Conservation (phyloP, 768 basidiomycete genomes). For the Mycena pura region DNA sequence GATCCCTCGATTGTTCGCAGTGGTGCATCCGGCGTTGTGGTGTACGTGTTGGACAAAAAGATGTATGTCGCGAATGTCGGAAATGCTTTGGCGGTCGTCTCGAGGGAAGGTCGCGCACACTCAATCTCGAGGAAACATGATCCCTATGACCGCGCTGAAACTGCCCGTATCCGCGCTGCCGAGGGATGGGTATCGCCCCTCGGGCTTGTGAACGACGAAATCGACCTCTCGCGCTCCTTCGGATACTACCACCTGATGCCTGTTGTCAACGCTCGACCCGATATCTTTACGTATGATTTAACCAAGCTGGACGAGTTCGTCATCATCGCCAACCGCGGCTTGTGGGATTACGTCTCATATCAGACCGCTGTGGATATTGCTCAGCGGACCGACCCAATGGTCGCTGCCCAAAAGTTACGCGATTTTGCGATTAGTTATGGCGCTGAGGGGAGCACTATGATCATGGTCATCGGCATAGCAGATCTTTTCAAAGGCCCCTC, state of each 20-base stretch:
- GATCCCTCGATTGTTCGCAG: slow-evolving; percentile 64
- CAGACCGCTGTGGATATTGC: slow-evolving; percentile 98
- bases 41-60: slow-evolving; percentile 81
- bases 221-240: slow-evolving; percentile 91
- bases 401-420: slow-evolving; percentile 94
- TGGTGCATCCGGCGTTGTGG: slow-evolving; percentile 85
- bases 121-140: slow-evolving; percentile 84
- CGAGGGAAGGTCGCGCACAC: slow-evolving; percentile 74
- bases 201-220: slow-evolving; percentile 90
- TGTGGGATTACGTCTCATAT: slow-evolving; percentile 94
- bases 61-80: slow-evolving; percentile 93
- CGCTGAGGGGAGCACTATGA: slow-evolving; percentile 92
- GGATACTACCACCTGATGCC: slow-evolving; percentile 92
- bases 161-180: slow-evolving; percentile 83
- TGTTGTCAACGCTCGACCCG: slow-evolving; percentile 88
- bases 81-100: slow-evolving; percentile 86
- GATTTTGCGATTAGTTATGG: slow-evolving; percentile 98
- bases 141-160: slow-evolving; percentile 87
- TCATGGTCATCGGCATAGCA: slow-evolving; percentile 91
- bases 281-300: slow-evolving; percentile 72
- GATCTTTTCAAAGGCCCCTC: slow-evolving; percentile 67
- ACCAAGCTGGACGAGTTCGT: slow-evolving; percentile 92
- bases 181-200: slow-evolving; percentile 95
- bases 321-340: slow-evolving; percentile 89
- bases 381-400: slow-evolving; percentile 62